phyloP scores from a whole-genome alignment of 2,329 filamentous ascomycete species.

The Exophiala spinifera region DNA sequence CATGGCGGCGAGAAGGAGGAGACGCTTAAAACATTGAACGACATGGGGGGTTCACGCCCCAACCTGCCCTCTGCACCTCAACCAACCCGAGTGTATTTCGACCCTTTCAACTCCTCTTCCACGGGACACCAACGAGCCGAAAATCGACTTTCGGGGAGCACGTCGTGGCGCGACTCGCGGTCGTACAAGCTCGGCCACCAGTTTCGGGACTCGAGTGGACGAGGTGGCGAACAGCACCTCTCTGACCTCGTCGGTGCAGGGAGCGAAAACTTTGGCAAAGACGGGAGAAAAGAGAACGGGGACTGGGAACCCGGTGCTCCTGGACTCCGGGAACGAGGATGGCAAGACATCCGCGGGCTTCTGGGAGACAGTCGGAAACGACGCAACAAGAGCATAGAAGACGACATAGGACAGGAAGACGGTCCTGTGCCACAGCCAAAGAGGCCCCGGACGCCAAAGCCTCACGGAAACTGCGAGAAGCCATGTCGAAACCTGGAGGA shows the following conservation, averaged over 20 bases:
- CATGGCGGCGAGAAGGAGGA: too few relatives aligned
- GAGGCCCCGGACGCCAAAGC: not conserved
- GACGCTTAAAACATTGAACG: too few relatives aligned
- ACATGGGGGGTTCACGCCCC: too few relatives aligned
- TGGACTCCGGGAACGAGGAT: conserved; percentile 31
- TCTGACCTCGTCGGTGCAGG: conserved; percentile 63
- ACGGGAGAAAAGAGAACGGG: conserved; percentile 52
- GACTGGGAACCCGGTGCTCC: conserved; percentile 47
- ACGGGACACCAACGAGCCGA: conserved; percentile 78
- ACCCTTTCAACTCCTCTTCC: conserved; percentile 61
- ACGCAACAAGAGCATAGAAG: conserved; percentile 3
- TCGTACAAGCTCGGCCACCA: conserved; percentile 67
- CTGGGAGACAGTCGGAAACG: conserved; percentile 48
- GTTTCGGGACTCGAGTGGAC: conserved; percentile 57
- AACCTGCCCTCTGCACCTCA: conserved; percentile 19
- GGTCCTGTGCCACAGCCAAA: conserved; percentile 18
- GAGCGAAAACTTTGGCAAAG: conserved; percentile 53
- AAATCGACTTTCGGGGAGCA: conserved; percentile 58
- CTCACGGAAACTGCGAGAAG: not conserved
- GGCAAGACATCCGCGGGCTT: conserved; percentile 46
- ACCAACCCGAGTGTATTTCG: conserved; percentile 34
- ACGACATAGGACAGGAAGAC: not conserved
- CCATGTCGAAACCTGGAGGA: not conserved
- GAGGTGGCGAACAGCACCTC: conserved; percentile 59
- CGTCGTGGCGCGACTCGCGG: conserved; percentile 69